These are phyloP conservation scores for Herpotrichia juniperi DNA, from an alignment of 2,329 filamentous ascomycete genomes.

Conservation along the genomic window DNA sequence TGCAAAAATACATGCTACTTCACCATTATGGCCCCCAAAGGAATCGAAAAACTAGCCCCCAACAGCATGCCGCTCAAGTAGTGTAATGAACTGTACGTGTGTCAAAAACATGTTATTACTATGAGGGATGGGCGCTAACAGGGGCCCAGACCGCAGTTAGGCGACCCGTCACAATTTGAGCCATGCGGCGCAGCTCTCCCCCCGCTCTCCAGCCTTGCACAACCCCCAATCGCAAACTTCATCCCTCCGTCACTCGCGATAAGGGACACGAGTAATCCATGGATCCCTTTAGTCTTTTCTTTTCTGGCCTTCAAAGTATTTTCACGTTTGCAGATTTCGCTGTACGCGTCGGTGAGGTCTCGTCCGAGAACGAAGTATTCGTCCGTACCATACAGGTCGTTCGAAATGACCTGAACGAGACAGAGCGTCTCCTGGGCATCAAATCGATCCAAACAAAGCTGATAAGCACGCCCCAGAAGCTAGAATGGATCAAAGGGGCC, in stretches of 20 bases:
- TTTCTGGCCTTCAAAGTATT: slow-evolving; percentile 25
- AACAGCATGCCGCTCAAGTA: too few relatives aligned
- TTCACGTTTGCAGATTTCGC: slow-evolving; percentile 32
- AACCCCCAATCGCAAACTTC: background rate
- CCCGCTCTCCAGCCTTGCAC: background rate
- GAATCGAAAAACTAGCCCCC: too few relatives aligned
- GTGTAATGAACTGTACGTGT: too few relatives aligned
- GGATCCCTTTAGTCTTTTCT: slow-evolving; percentile 9
- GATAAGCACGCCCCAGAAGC: slow-evolving; percentile 18
- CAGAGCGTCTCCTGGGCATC: slow-evolving; percentile 21
- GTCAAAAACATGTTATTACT: too few relatives aligned
- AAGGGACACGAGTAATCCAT: background rate
- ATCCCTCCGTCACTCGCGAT: background rate
- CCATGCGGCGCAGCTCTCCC: background rate
- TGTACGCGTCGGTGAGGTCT: slow-evolving; percentile 25
- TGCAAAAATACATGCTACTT: too few relatives aligned
- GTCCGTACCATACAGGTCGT: slow-evolving; percentile 30
- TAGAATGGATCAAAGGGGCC: slow-evolving; percentile 23
- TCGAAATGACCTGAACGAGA: slow-evolving; percentile 27
- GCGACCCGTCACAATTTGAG: background rate
- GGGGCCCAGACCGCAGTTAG: background rate
- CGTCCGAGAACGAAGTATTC: slow-evolving; percentile 30
- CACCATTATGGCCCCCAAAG: too few relatives aligned
- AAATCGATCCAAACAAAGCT: slow-evolving; percentile 19
- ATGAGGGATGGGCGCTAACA: background rate